Evolutionary conservation across 2,329 filamentous ascomycete genomes (phyloP), one percentile per base, ranked within the genome.

Genomic region (Sporothrix humicola): DNA sequence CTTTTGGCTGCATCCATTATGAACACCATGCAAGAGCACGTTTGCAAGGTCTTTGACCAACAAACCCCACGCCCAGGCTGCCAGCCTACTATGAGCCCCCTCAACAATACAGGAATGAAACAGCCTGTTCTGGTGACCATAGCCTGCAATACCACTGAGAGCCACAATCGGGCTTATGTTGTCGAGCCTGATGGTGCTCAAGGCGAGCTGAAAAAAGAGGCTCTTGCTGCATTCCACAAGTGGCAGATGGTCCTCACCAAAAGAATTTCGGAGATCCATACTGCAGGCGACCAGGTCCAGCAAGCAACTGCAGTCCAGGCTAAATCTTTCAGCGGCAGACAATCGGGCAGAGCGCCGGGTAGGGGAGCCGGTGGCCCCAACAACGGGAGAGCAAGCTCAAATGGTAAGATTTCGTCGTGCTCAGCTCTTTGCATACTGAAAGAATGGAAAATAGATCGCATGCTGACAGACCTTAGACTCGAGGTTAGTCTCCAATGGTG

Each of bases 241-340:
- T 98, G 95, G 95, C 89, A 93, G 78, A 86, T 89, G 6, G 85
- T 85, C 13, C 88, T 97, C 10, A 83, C 93, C 56, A 86, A 89
- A 73, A 88, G 94, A 15, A 84, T 97, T 31, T 88, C 90, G 20
- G 91, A 96, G 50, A 86, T 94, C 20, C 86, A 87, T 58, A 84
- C 88, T 75, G 80, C 84, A 44, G 85, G 83, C 71, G 85, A 87
- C 73, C 77, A 77, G 71, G 79, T 75, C 74, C 77, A 44, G 74
- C 79, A 73, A 74, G 56, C 78, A 77, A 75, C 77, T 78, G 58
- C 78, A 75, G 74, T 71, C 76, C 74, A 69, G 37, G 58, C 15
- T 42, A 76, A 17, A 54, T 6, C 6, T 15, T 9, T 54, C 1
- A 73, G 70, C 26, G 56, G 54, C n/a, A 76, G 50, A 46, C 37